These are phyloP conservation scores for Podaxis carcinomalis DNA, from an alignment of 768 basidiomycete species.

Conservation along the genomic window DNA sequence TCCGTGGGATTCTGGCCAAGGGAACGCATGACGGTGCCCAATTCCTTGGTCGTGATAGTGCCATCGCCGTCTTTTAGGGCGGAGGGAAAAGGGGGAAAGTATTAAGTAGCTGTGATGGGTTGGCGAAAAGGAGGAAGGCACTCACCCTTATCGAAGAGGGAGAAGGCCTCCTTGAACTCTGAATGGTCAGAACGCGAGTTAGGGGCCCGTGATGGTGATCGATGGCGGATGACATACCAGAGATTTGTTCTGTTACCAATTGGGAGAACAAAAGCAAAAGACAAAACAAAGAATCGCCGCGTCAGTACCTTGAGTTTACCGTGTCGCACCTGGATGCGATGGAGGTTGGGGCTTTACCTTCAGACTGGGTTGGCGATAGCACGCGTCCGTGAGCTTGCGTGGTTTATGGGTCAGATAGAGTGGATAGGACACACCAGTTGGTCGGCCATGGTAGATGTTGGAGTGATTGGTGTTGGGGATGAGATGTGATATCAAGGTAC, in stretches of 20 bases:
- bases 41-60: conserved; percentile 41
- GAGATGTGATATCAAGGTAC: neutral
- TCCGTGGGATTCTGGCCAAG: conserved; percentile 42
- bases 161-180: conserved; percentile 99
- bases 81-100: neutral
- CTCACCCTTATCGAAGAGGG: conserved; percentile 92
- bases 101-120: conserved; percentile 4
- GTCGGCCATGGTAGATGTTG: conserved; percentile 42
- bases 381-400: conserved; percentile 8
- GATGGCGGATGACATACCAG: conserved; percentile 49
- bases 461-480: conserved; percentile 4
- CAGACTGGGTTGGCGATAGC: conserved; percentile 36
- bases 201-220: conserved; percentile 1
- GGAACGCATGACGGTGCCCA: conserved; percentile 42
- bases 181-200: conserved; percentile 7
- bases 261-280: neutral
- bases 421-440: conserved; percentile 41
- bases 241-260: conserved; percentile 71
- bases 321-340: neutral
- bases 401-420: conserved; percentile 3
- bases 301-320: neutral
- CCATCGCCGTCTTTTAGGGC: conserved; percentile 38
- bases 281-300: neutral
- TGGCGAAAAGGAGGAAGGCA: conserved; percentile 7
- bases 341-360: conserved; percentile 38